Conservation (phyloP, 2,329 filamentous ascomycete genomes). For the Botryosphaeria dothidea region DNA sequence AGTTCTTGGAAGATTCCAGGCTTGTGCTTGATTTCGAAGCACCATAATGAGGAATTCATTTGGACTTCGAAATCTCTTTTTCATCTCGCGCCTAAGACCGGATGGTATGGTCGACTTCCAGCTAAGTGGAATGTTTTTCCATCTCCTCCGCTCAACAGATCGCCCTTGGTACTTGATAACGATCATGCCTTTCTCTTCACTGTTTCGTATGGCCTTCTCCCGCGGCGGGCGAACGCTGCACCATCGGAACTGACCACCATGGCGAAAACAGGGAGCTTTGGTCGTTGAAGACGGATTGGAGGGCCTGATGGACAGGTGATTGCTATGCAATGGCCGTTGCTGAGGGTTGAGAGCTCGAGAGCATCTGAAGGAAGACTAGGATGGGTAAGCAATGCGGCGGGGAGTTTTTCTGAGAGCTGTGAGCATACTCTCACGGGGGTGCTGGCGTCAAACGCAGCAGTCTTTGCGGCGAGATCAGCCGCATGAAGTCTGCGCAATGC, state of each 20-base stretch:
- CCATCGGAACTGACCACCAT: neutral
- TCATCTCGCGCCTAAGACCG: neutral
- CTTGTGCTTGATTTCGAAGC: neutral
- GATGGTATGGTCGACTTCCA: neutral
- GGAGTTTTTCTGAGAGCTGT: neutral
- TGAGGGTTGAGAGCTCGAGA: neutral
- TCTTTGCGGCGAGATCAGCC: neutral
- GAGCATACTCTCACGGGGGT: neutral
- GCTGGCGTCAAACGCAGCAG: neutral
- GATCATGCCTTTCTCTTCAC: neutral
- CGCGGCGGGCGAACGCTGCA: neutral
- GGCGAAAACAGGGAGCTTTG: neutral
- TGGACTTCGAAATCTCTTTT: neutral
- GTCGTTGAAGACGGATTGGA: neutral
- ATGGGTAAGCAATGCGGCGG: neutral
- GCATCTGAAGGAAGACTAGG: neutral
- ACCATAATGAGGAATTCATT: neutral
- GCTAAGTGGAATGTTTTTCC: neutral
- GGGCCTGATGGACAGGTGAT: neutral
- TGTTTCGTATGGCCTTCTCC: neutral
- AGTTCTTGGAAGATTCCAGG: neutral
- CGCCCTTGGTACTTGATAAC: neutral
- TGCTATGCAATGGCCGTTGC: neutral
- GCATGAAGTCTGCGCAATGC: constrained; percentile 7
- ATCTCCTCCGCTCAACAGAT: neutral